Evolutionary conservation across 176 grass and related monocot species (phyloP).

Genomic region (Triticum timopheevii): DNA sequence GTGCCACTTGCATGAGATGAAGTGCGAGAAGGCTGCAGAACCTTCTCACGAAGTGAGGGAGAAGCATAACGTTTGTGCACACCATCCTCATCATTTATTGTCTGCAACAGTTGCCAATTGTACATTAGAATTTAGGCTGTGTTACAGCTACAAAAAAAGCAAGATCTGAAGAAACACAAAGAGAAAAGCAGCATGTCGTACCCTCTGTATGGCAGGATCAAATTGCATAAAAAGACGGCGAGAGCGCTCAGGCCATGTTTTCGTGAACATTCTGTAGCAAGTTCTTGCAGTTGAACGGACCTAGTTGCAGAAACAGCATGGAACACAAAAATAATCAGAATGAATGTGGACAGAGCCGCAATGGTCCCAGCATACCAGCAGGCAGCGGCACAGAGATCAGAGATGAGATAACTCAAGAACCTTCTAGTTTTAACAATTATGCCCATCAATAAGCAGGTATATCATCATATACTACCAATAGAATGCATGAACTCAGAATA

Average conservation of each 20-base stretch:
- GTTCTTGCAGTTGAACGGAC: constrained; percentile 90
- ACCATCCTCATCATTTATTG: constrained; percentile 97
- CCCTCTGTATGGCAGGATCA: constrained; percentile 92
- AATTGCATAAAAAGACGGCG: constrained; percentile 84
- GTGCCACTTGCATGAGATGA: constrained; percentile 56
- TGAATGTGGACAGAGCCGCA: not conserved
- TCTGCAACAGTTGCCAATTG: constrained; percentile 46
- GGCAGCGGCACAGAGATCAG: not conserved
- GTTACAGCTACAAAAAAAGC: not conserved
- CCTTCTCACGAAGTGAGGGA: constrained; percentile 87
- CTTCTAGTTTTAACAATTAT: not conserved
- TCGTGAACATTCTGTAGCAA: constrained; percentile 88
- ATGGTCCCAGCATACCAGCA: constrained; percentile 15
- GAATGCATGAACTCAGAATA: not conserved
- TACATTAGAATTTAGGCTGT: constrained; percentile 9
- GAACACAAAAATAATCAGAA: constrained; percentile 11
- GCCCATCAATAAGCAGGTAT: not conserved
- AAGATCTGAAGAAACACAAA: not conserved
- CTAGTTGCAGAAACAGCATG: constrained; percentile 43
- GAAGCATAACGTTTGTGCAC: constrained; percentile 95
- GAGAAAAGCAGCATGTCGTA: constrained; percentile 36
- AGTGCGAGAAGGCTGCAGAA: constrained; percentile 53
- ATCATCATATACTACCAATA: constrained; percentile 13
- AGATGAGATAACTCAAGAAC: not conserved
- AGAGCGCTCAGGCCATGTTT: constrained; percentile 89